These are phyloP conservation scores for Aschersonia sp. DNA, from an alignment of 2,329 filamentous ascomycete genomes.

Conservation along the genomic window DNA sequence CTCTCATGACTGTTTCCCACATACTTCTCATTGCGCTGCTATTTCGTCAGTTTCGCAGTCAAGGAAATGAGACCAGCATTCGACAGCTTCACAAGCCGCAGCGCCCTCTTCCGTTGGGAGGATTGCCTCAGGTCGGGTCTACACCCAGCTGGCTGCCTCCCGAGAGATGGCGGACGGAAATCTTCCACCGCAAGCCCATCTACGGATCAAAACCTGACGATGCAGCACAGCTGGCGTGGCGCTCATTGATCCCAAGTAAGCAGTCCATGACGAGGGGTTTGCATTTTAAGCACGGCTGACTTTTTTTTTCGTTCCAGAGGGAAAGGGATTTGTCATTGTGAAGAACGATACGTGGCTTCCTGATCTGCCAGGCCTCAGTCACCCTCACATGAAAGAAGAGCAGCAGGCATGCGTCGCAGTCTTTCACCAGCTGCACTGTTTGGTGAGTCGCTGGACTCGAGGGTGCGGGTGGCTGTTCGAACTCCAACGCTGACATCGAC, in stretches of 20 bases:
- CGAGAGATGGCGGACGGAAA: conserved; percentile 4
- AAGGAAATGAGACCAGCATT: no score
- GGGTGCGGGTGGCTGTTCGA: background rate
- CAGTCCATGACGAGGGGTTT: no score
- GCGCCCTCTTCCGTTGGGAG: conserved; percentile 1
- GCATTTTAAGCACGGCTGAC: no score
- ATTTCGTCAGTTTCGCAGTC: no score
- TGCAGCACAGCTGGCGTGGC: conserved; percentile 3
- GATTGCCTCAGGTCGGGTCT: background rate
- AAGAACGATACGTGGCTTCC: conserved; percentile 1
- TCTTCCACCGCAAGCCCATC: conserved; percentile 1
- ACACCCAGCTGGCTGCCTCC: conserved; percentile 3
- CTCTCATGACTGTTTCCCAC: no score
- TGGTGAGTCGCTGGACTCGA: background rate
- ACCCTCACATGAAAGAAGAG: conserved; percentile 1
- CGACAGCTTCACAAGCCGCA: background rate
- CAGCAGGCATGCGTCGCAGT: conserved; percentile 3
- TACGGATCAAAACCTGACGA: conserved; percentile 1
- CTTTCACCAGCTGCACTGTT: conserved; percentile 2
- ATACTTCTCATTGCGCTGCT: no score
- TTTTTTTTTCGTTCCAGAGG: background rate
- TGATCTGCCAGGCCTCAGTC: conserved; percentile 2
- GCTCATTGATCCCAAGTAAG: conserved; percentile 5
- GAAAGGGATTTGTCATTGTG: conserved; percentile 4
- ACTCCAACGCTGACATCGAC: background rate